Evolutionary conservation across 140 eudicot species (phyloP).

Genomic region (Bidens hawaiensis): DNA sequence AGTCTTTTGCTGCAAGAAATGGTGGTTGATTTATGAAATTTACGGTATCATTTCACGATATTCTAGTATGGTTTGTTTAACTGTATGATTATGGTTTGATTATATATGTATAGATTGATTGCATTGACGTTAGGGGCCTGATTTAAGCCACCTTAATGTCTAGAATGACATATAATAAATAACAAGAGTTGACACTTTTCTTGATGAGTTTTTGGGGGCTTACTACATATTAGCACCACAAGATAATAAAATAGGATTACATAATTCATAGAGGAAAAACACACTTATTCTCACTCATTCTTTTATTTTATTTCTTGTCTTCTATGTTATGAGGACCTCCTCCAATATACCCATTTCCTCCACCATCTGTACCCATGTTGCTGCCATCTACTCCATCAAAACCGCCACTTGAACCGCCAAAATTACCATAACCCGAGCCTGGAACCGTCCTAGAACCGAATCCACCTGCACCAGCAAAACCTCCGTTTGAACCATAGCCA

Average conservation of each 20-base stretch:
- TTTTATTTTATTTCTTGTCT: constrained; percentile 22
- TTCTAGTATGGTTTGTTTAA: constrained; percentile 22
- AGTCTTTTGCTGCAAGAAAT: constrained; percentile 20
- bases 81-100: constrained; percentile 18
- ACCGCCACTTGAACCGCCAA: constrained; percentile 25
- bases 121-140: constrained; percentile 1
- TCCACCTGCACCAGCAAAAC: constrained; percentile 31
- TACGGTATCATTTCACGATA: constrained; percentile 12
- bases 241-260: constrained; percentile 10
- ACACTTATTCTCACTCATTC: constrained; percentile 23
- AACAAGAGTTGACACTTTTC: background rate
- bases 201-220: background rate
- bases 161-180: constrained; percentile 5
- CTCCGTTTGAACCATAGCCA: constrained; percentile 31
- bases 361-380: constrained; percentile 11
- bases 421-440: constrained; percentile 29
- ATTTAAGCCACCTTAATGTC: background rate
- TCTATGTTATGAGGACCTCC: constrained; percentile 19
- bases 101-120: constrained; percentile 27
- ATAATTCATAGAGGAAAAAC: constrained; percentile 19
- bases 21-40: constrained; percentile 22
- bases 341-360: constrained; percentile 27
- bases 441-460: constrained; percentile 24
- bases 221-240: constrained; percentile 2
- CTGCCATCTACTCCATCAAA: constrained; percentile 9